These are phyloP conservation scores for Paramecium bursaria DNA, from an alignment of 73 alveolate species.

Conservation along the genomic window DNA sequence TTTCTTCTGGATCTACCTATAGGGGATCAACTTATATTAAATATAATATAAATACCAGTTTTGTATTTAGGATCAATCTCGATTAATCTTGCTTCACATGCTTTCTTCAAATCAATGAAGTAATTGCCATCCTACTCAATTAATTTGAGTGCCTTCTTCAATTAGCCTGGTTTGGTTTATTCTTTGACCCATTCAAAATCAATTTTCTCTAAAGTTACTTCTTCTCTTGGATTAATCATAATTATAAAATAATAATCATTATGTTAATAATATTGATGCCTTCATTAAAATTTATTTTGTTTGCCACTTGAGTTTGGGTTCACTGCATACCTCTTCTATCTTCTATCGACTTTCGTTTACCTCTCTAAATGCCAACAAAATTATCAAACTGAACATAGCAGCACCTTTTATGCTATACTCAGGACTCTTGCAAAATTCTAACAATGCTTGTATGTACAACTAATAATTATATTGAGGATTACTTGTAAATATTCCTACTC, in stretches of 20 bases:
- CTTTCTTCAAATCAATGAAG: slow-evolving; percentile 59
- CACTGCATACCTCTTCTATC: slow-evolving; percentile 39
- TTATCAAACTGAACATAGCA: slow-evolving; percentile 47
- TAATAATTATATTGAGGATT: neutral
- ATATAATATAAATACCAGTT: neutral
- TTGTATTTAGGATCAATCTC: slow-evolving; percentile 50
- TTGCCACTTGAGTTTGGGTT: slow-evolving; percentile 1
- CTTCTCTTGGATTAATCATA: too few species aligned
- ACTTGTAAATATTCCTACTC: slow-evolving; percentile 39
- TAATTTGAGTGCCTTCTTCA: slow-evolving; percentile 65
- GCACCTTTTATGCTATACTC: slow-evolving; percentile 55
- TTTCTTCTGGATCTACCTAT: slow-evolving; percentile 24
- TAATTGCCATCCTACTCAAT: slow-evolving; percentile 67
- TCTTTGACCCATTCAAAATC: slow-evolving; percentile 69
- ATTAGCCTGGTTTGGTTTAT: slow-evolving; percentile 46
- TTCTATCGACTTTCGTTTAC: slow-evolving; percentile 21
- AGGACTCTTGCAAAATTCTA: slow-evolving; percentile 57
- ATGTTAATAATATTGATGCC: neutral
- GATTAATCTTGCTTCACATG: slow-evolving; percentile 43
- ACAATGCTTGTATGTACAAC: slow-evolving; percentile 16
- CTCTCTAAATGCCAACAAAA: slow-evolving; percentile 36
- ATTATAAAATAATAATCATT: too few species aligned
- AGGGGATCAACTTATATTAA: neutral
- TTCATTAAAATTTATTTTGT: slow-evolving; percentile 31
- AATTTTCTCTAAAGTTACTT: slow-evolving; percentile 64